These are phyloP conservation scores for Tolypocladium endophyticum DNA, from an alignment of 2,329 filamentous ascomycete species.

Conservation along the genomic window DNA sequence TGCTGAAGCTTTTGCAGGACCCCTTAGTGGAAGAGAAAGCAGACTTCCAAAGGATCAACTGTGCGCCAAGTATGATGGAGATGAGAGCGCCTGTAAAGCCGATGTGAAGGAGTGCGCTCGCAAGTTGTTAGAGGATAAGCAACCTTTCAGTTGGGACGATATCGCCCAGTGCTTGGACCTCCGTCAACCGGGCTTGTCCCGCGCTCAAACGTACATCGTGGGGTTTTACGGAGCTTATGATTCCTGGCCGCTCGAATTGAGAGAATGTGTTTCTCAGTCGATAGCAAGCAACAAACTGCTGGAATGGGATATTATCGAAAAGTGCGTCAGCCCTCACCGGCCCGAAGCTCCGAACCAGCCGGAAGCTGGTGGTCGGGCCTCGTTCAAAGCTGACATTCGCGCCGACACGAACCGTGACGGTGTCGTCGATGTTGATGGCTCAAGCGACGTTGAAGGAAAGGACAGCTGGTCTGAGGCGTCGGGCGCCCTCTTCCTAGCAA, in stretches of 20 bases:
- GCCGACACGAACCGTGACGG: constrained; percentile 26
- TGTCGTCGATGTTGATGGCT: constrained; percentile 12
- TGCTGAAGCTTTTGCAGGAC: background rate
- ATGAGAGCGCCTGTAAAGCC: background rate
- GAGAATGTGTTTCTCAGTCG: background rate
- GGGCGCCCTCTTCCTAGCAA: constrained; percentile 23
- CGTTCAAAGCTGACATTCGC: constrained; percentile 9
- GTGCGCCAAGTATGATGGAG: background rate
- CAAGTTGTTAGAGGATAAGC: background rate
- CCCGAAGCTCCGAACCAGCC: background rate
- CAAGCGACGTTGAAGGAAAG: constrained; percentile 12
- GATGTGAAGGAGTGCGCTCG: background rate
- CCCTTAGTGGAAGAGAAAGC: background rate
- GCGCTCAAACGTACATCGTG: background rate
- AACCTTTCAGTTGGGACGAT: background rate
- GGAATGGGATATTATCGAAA: background rate
- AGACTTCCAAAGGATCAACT: background rate
- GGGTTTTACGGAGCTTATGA: background rate
- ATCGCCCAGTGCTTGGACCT: background rate
- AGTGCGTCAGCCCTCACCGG: background rate
- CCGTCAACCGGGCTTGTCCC: background rate
- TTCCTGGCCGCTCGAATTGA: background rate
- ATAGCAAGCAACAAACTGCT: background rate
- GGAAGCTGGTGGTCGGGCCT: background rate
- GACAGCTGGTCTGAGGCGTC: constrained; percentile 8